Evolutionary conservation across 257 asterid genomes (phyloP).

Genomic region (Solanum arcanum): DNA sequence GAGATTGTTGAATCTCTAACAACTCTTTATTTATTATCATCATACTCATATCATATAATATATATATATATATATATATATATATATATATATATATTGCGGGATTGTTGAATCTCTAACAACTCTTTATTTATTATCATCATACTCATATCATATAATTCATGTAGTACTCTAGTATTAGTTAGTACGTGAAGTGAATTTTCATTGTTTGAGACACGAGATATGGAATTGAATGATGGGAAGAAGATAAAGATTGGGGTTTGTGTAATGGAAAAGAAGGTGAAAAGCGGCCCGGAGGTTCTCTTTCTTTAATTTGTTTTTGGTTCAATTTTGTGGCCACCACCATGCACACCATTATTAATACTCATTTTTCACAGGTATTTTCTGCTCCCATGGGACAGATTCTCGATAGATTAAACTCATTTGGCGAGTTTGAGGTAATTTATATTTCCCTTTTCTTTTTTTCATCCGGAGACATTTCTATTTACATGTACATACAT

Average conservation of each 20-base stretch:
- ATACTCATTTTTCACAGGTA: slow-evolving; percentile 23
- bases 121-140: neutral
- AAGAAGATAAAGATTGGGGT: slow-evolving; percentile 69
- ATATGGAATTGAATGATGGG: slow-evolving; percentile 30
- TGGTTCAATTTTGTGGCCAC: neutral
- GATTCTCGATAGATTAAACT: slow-evolving; percentile 77
- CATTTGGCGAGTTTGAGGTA: slow-evolving; percentile 90
- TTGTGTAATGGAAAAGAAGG: slow-evolving; percentile 99
- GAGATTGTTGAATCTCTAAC: neutral
- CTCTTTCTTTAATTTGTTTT: slow-evolving; percentile 22
- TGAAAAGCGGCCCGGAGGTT: slow-evolving; percentile 99
- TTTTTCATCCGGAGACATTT: no score
- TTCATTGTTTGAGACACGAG: neutral
- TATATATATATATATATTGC: neutral
- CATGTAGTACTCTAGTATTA: neutral
- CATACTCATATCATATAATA: neutral
- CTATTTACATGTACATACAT: neutral
- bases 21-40: neutral
- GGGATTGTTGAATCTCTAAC: neutral
- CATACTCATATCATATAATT: neutral
- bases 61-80: neutral
- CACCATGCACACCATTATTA: slow-evolving; percentile 16
- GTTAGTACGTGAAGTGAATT: neutral
- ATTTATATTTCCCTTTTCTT: neutral
- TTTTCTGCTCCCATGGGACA: slow-evolving; percentile 80